Conservation (phyloP, 2,329 filamentous ascomycete genomes). For the Amauroascus niger region DNA sequence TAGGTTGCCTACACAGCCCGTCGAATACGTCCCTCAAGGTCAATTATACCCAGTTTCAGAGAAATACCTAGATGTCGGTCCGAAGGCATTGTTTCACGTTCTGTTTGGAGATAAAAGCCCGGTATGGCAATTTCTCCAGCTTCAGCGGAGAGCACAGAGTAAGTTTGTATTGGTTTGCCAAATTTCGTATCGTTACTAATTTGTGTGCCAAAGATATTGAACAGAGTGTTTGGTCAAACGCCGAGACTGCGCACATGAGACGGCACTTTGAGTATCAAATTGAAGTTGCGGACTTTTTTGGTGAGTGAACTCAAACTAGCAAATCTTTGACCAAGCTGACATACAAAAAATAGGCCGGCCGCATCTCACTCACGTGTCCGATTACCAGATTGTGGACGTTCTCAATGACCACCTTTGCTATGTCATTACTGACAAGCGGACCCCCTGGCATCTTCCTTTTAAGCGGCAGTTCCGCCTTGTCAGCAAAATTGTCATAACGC, state of each 20-base stretch:
- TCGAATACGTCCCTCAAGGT: conserved; percentile 72
- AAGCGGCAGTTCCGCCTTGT: conserved; percentile 68
- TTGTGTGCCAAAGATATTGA: conserved; percentile 50
- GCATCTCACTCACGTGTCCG: conserved; percentile 56
- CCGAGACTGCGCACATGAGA: conserved; percentile 60
- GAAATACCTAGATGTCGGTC: conserved; percentile 77
- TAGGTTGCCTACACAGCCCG: conserved; percentile 68
- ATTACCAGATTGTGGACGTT: conserved; percentile 79
- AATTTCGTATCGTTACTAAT: conserved; percentile 15
- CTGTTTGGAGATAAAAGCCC: conserved; percentile 94
- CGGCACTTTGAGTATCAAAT: conserved; percentile 76
- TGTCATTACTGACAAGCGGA: conserved; percentile 54
- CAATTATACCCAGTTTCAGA: conserved; percentile 69
- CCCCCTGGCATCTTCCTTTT: conserved; percentile 77
- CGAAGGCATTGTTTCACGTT: conserved; percentile 91
- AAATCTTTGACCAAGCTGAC: conserved; percentile 13
- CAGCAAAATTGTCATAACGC: conserved; percentile 87
- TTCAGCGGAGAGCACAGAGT: conserved; percentile 64
- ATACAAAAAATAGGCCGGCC: conserved; percentile 33
- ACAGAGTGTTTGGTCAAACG: conserved; percentile 72
- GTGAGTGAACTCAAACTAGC: conserved; percentile 32
- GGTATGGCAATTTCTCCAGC: conserved; percentile 83
- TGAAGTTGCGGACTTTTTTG: conserved; percentile 55
- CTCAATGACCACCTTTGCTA: conserved; percentile 68
- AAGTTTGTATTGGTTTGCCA: conserved; percentile 17